Base-by-base conservation (phyloP, 1,139 yeast genomes). In the Candida sp. region DNA sequence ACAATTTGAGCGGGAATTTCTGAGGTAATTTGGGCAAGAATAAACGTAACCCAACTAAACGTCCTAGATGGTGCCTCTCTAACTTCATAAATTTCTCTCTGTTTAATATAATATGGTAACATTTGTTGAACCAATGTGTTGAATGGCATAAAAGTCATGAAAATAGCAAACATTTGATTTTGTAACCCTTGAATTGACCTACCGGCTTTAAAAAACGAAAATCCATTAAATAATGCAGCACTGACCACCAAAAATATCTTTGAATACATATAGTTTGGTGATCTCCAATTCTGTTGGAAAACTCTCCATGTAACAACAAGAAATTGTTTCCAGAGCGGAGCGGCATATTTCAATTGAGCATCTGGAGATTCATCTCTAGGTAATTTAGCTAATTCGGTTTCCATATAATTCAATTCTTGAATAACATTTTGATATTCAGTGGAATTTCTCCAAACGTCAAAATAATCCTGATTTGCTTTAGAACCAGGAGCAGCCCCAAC, bases 1-100 rank as follows among this genome's bases (percentile, higher is more conserved):
- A 82, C 47, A 15, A 81, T 54, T 56, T 85, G 86, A 84, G 87
- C 86, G 25, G 96, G 95, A 32, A 87, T 61, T 59, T 89, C 97
- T 32, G 79, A 83, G 19, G 82, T 63, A 38, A 88, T 70, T 63
- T 87, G 91, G 21, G 87, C 79, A 30, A 73, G 52, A 50, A 88
- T 64, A 57, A 58, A 62, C 11, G 64, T 54, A 35, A 59, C 41
- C 67, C 68, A 63, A 21, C 62, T 54, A 39, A 58, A 63, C 2
- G 66, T 56, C 46, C 54, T 63, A 5, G 66, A 60, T 22, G 70
- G 71, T n/a, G 62, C 42, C 49, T 63, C 68, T 49, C 72, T 58
- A n/a, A 63, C 68, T 49, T 67, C 72, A 46, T 67, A 68, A 37
- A 68, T 51, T 45, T 63, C 66, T 55, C 73, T 60, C 47, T 67